Percentiles rank a stretch among this genome's conserved stretches.
These are phyloP conservation scores for Pseudogymnoascus sp. DNA, from an alignment of 2,329 filamentous ascomycete species.

Conservation along the genomic window DNA sequence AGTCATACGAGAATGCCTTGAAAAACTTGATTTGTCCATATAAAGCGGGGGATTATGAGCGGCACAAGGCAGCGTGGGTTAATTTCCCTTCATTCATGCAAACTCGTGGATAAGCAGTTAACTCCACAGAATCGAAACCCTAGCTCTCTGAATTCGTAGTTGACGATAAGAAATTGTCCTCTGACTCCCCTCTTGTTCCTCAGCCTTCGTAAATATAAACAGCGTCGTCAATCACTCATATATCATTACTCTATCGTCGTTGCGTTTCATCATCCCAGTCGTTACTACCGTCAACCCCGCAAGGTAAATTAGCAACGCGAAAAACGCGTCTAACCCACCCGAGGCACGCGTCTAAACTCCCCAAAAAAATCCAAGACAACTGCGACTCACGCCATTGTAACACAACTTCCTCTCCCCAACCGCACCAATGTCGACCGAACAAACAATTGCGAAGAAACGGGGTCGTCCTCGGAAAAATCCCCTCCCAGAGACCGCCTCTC, in stretches of 20 bases:
- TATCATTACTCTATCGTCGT: neutral
- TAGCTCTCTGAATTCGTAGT: neutral
- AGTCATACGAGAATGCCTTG: neutral
- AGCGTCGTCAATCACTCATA: neutral
- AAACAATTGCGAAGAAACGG: neutral
- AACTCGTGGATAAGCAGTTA: neutral
- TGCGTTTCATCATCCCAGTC: neutral
- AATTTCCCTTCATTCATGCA: slow-evolving; percentile 3
- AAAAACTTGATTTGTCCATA: neutral
- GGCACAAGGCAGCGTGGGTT: neutral
- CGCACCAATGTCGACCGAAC: slow-evolving; percentile 5
- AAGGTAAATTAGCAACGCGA: slow-evolving; percentile 7
- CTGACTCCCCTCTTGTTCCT: neutral
- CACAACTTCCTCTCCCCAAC: neutral
- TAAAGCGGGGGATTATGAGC: neutral
- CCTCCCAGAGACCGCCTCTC: neutral
- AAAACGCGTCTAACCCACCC: neutral
- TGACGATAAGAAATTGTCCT: neutral
- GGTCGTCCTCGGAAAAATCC: neutral
- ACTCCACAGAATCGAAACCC: neutral
- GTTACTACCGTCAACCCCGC: neutral
- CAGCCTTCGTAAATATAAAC: neutral
- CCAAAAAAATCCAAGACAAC: neutral
- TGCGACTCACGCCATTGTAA: neutral
- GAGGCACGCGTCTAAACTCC: neutral